Conservation (phyloP, 2,329 filamentous ascomycete genomes). For the Claviceps pusilla region DNA sequence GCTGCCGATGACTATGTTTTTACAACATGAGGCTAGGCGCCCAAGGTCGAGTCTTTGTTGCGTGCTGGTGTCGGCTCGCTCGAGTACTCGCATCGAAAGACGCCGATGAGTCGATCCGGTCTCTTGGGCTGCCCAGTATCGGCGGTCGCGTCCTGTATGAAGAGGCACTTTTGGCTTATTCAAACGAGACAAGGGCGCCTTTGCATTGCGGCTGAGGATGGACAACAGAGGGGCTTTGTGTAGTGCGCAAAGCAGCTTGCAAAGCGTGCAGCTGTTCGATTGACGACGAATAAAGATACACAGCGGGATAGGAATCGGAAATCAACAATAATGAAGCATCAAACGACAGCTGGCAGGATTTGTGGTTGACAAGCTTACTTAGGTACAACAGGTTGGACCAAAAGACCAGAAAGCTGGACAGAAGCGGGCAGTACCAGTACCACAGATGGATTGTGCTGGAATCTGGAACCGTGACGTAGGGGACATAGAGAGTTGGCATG, state of each 20-base stretch:
- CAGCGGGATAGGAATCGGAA: neutral
- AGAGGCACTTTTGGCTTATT: neutral
- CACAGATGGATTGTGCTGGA: neutral
- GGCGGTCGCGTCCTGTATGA: neutral
- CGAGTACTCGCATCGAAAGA: neutral
- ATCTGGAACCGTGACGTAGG: neutral
- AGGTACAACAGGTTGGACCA: neutral
- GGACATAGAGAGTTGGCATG: neutral
- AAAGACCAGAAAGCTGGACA: neutral
- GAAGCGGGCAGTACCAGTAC: neutral
- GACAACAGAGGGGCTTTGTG: neutral
- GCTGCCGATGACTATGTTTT: constrained; percentile 5
- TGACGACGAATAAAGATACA: neutral
- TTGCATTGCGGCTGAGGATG: neutral
- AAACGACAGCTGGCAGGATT: neutral
- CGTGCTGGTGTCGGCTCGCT: neutral
- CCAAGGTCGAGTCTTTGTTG: neutral
- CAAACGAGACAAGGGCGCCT: neutral
- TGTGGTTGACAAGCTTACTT: neutral
- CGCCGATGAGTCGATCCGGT: neutral
- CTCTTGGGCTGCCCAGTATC: neutral
- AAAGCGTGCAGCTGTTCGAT: neutral
- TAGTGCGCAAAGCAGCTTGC: neutral
- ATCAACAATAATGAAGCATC: neutral
- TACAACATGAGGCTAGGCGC: constrained; percentile 8